These are phyloP conservation scores for Gracilariopsis chorda DNA, from an alignment of 23 red algal genomes.

Conservation along the genomic window DNA sequence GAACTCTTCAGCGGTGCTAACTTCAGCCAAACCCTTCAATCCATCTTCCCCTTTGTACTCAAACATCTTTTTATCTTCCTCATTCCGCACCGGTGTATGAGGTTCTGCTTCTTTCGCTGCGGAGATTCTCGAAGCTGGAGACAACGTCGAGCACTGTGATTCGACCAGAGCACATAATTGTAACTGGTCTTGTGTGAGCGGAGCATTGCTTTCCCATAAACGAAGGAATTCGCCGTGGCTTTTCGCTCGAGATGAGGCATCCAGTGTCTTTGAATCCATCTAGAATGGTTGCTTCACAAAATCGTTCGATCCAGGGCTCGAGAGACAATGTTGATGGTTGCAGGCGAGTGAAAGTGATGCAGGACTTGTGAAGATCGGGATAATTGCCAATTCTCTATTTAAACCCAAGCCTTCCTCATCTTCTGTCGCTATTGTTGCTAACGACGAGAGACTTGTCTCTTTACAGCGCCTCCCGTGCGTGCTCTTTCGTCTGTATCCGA, in stretches of 20 bases:
- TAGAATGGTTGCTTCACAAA: too few species aligned
- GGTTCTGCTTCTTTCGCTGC: not conserved
- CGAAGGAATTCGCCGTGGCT: constrained; percentile 77
- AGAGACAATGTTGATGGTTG: too few species aligned
- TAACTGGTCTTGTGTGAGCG: constrained; percentile 49
- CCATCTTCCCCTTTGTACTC: constrained; percentile 45
- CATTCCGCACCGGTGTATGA: not conserved
- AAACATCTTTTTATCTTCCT: not conserved
- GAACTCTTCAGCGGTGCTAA: constrained; percentile 56
- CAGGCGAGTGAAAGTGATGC: too few species aligned
- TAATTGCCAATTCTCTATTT: too few species aligned
- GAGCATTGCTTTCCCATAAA: constrained; percentile 71
- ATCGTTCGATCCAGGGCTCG: too few species aligned
- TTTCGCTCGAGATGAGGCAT: constrained; percentile 20
- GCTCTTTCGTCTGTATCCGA: too few species aligned
- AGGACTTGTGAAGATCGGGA: too few species aligned
- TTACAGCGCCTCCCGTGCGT: too few species aligned
- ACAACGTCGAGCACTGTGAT: not conserved
- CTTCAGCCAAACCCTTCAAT: constrained; percentile 37
- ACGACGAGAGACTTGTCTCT: too few species aligned
- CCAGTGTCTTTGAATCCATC: not conserved
- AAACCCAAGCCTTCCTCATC: too few species aligned
- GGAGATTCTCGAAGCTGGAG: not conserved
- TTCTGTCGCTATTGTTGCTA: too few species aligned
- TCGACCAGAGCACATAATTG: constrained; percentile 41